Evolutionary conservation across 1,284 basidiomycete species (phyloP).

Genomic region (Ustilago curta): DNA sequence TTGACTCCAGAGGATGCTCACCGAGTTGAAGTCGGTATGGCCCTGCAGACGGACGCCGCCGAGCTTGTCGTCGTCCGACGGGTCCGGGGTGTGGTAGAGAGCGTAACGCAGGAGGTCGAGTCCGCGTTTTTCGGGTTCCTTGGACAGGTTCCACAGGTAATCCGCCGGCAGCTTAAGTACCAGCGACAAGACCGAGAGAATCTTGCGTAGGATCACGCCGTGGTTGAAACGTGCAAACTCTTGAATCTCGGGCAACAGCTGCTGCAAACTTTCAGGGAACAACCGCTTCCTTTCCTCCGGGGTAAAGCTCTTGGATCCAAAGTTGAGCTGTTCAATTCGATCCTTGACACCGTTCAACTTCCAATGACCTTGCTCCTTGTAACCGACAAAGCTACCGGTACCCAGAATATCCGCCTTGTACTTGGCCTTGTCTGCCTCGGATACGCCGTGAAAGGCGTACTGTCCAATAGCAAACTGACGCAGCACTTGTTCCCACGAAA

Average conservation of each 20-base stretch:
- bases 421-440: slow-evolving; percentile 58
- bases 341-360: slow-evolving; percentile 68
- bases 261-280: slow-evolving; percentile 59
- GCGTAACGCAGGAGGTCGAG: slow-evolving; percentile 71
- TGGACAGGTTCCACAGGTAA: slow-evolving; percentile 70
- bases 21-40: slow-evolving; percentile 71
- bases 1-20: slow-evolving; percentile 71
- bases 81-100: slow-evolving; percentile 70
- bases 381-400: slow-evolving; percentile 68
- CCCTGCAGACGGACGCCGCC: slow-evolving; percentile 71
- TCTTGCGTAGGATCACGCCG: slow-evolving; percentile 68
- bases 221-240: slow-evolving; percentile 70
- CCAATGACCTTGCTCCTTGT: slow-evolving; percentile 72
- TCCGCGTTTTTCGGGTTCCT: slow-evolving; percentile 70
- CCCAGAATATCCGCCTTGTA: slow-evolving; percentile 64
- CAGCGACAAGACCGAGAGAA: slow-evolving; percentile 70
- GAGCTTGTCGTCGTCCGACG: slow-evolving; percentile 66
- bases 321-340: slow-evolving; percentile 71
- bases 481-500: slow-evolving; percentile 60
- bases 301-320: slow-evolving; percentile 67
- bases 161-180: slow-evolving; percentile 71
- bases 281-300: slow-evolving; percentile 36
- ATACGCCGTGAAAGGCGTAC: slow-evolving; percentile 62
- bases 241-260: slow-evolving; percentile 68
- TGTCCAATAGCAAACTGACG: slow-evolving; percentile 68